Base-by-base conservation (phyloP, 345 rosid genomes). In the Nephelium lappaceum region DNA sequence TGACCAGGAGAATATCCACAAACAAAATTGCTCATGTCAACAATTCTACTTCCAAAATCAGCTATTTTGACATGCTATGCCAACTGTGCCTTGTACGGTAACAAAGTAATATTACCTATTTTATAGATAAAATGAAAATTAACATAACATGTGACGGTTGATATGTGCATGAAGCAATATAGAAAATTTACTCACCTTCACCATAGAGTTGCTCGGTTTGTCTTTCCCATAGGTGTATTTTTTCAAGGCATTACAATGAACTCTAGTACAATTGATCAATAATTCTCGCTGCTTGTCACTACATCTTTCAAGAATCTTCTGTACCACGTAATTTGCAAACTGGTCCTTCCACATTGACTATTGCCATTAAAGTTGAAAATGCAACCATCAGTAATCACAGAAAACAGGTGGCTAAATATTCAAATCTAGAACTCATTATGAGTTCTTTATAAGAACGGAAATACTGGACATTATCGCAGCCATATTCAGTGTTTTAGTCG, bases 271-370 rank as follows among this genome's bases (percentile, higher is more conserved):
- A 77, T 82, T 80, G 74, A 97, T 89, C 74, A 97, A 77, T 73
- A 92, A 69, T 81, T 81, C 91, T 76, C 93, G 88, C 79, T 92
- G 98, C 8, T 77, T 81, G 71, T 91, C 98, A 81, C 81, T 88
- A 82, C 96, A 81, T 36, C 84, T 87, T 78, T 97, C 98, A 73
- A 97, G 92, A 81, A 97, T 88, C 88, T 97, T 97, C 79, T 94
- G 98, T 75, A 97, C 89, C 85, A 97, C 99, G 78, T 93, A 97
- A 79, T 97, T 97, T 58, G 98, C 98, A 82, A 75, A 97, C 76
- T 97, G 99, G 82, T 97, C 99, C 85, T 97, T 97, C 98, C 94
- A 93, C 99, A 97, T 94, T 65, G 84, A 84, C 98, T 97, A 81
- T 31, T 31, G 53, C 69, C 53, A 75, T 7, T 72, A 25, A 72